Conservation (phyloP, 345 rosid species). For the Aquilaria yunnanensis region DNA sequence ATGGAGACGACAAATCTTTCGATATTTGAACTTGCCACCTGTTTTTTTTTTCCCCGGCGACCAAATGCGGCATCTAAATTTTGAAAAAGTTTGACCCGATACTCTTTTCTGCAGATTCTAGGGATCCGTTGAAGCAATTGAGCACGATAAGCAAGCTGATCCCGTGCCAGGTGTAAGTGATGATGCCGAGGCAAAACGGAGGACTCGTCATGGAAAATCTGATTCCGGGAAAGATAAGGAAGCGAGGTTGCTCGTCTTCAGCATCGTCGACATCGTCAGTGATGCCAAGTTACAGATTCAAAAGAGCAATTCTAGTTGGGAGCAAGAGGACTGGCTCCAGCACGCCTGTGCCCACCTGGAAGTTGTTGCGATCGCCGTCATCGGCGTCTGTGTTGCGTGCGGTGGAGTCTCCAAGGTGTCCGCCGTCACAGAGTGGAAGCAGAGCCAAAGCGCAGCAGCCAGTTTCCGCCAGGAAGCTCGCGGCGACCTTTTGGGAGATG, state of each 20-base stretch:
- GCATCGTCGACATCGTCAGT: constrained; percentile 83
- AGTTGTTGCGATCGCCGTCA: constrained; percentile 53
- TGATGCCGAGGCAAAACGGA: constrained; percentile 64
- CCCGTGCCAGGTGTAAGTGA: background rate
- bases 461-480: constrained; percentile 92
- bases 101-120: constrained; percentile 1
- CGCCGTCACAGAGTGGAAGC: constrained; percentile 42
- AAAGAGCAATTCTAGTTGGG: constrained; percentile 78
- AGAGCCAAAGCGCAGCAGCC: constrained; percentile 45
- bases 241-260: constrained; percentile 82
- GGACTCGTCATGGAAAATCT: constrained; percentile 41
- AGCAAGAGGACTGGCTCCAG: constrained; percentile 83
- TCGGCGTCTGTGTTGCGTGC: constrained; percentile 46
- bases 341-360: constrained; percentile 90
- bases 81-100: background rate
- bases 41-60: background rate
- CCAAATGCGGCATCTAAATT: too few relatives aligned
- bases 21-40: background rate
- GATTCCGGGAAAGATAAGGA: constrained; percentile 80
- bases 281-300: constrained; percentile 70
- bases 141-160: background rate
- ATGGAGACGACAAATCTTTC: background rate
- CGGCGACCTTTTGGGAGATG: constrained; percentile 98
- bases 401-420: constrained; percentile 49
- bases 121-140: constrained; percentile 2